Conservation (phyloP, 768 basidiomycete genomes). For the Lenzites betulinus region DNA sequence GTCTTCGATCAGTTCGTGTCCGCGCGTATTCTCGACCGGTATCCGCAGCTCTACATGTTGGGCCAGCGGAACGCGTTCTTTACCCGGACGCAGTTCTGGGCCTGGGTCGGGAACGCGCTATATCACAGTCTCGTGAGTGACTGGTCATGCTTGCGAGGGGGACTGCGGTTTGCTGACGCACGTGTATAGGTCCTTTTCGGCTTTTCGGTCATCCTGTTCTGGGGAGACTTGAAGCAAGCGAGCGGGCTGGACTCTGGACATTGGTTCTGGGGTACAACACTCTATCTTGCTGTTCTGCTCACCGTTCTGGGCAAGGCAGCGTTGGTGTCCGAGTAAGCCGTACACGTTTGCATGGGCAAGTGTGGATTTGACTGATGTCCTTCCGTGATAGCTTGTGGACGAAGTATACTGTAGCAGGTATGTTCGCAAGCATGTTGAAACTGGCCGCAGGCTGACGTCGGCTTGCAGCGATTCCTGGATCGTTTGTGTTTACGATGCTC, state of each 20-base stretch:
- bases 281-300: conserved; percentile 91
- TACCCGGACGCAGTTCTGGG: conserved; percentile 87
- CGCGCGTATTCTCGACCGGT: conserved; percentile 93
- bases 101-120: conserved; percentile 87
- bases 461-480: conserved; percentile 86
- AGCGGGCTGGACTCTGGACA: conserved; percentile 87
- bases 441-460: neutral
- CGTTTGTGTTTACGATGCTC: conserved; percentile 95
- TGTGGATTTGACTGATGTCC: neutral
- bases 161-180: conserved; percentile 1
- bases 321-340: conserved; percentile 89
- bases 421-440: conserved; percentile 18
- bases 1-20: conserved; percentile 99
- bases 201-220: conserved; percentile 88
- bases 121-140: conserved; percentile 82
- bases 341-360: neutral
- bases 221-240: conserved; percentile 85
- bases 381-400: conserved; percentile 83
- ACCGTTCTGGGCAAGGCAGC: conserved; percentile 98
- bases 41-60: conserved; percentile 93
- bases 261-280: conserved; percentile 98
- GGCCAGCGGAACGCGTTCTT: conserved; percentile 96
- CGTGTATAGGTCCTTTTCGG: conserved; percentile 72
- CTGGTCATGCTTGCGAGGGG: neutral
- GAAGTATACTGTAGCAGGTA: conserved; percentile 94